Conservation (phyloP, 768 basidiomycete species). For the Amyloporia xantha region DNA sequence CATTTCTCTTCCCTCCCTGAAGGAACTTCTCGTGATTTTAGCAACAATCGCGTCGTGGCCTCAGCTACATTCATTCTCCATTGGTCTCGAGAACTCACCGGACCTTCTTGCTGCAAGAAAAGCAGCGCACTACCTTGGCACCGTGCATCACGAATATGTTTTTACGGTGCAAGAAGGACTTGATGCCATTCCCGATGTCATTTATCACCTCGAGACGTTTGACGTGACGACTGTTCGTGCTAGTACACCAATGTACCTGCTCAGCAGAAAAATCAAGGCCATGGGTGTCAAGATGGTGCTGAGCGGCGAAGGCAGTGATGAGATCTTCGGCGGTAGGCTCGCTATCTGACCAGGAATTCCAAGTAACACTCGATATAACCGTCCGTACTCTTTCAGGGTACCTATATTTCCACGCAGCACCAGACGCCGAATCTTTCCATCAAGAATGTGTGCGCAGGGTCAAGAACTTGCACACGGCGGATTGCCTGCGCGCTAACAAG, state of each 20-base stretch:
- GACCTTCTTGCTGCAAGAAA: slow-evolving; percentile 92
- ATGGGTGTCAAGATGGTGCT: slow-evolving; percentile 99
- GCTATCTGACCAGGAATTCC: neutral
- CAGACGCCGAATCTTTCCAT: slow-evolving; percentile 82
- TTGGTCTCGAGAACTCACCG: slow-evolving; percentile 91
- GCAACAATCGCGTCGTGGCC: slow-evolving; percentile 87
- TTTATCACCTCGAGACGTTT: slow-evolving; percentile 97
- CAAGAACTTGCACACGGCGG: slow-evolving; percentile 95
- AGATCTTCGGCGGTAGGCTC: slow-evolving; percentile 86
- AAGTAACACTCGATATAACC: neutral
- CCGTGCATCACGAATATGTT: slow-evolving; percentile 94
- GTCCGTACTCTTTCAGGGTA: slow-evolving; percentile 51
- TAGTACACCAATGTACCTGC: slow-evolving; percentile 97
- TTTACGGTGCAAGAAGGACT: slow-evolving; percentile 98
- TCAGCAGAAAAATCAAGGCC: slow-evolving; percentile 97
- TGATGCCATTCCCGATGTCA: slow-evolving; percentile 95
- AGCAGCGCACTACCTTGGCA: slow-evolving; percentile 89
- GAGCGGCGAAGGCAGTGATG: slow-evolving; percentile 95
- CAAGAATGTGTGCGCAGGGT: slow-evolving; percentile 92
- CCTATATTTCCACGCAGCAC: slow-evolving; percentile 99
- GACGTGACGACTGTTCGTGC: slow-evolving; percentile 98
- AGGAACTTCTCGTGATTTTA: too few relatives aligned
- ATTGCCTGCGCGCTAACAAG: slow-evolving; percentile 99
- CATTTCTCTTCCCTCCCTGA: too few relatives aligned
- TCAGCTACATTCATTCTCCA: slow-evolving; percentile 94